Evolutionary conservation across 176 grass and related monocot species (phyloP), one percentile per base, ranked within the genome.

Genomic region (Carex kokanica): DNA sequence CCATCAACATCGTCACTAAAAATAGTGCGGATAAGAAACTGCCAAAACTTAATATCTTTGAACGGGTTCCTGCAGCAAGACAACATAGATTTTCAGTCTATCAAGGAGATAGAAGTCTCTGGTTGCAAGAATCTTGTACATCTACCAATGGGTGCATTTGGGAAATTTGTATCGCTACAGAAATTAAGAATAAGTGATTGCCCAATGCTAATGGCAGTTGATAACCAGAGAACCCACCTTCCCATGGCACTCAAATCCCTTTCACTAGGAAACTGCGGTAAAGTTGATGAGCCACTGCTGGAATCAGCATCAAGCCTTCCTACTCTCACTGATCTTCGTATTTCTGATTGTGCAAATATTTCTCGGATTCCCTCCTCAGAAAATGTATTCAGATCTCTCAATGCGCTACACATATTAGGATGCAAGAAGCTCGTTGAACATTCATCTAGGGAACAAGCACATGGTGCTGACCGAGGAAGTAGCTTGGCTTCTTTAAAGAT

Each of bases 291-390:
- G 16, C 3, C 16, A 2, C 23, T 87, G 64, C 16, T 81, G 15
- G 15, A 25, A 11, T 74, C 85, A 74, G 15, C 83, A 4, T 55
- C 78, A 64, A 49, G 81, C 12, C 88, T 90, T 18, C 0, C 65
- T 20, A 71, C 31, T 60, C 84, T 90, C n/a, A 84, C 45, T 73
- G 0, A 60, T 8, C 43, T 90, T 17, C 0, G 0, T 0, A 25
- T 25, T 25, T 25, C 0, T 25, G 0, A 81, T 16, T 79, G 71
- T 68, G 10, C 17, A 0, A 36, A 78, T 52, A 24, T 87, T 6
- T 4, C n/a, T 72, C 83, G 69, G n/a, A 79, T 90, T 41, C 86
- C n/a, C n/a, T n/a, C 89, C 1, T 41, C 40, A 41, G 40, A 41
- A 41, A 41, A 1, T 41, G 40, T 6, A 41, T 41, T 41, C 40